Base-by-base conservation (phyloP, 2,329 filamentous ascomycete genomes). In the Fusarium luffae region DNA sequence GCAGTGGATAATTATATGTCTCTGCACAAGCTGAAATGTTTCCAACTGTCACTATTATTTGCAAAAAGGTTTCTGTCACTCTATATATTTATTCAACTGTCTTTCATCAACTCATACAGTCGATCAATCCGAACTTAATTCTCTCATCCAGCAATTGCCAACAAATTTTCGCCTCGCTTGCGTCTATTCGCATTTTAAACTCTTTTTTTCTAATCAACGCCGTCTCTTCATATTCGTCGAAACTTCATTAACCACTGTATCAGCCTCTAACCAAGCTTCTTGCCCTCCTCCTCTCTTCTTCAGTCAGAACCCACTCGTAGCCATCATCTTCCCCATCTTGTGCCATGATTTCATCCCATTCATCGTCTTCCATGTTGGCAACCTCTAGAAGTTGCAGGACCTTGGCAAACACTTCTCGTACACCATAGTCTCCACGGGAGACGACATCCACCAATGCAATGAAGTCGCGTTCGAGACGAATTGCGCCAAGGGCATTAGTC, bases 301-400 rank as follows among this genome's bases (percentile, higher is more conserved):
- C 85, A 62, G 85, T 90, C 68, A 94, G 74, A 47, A 90, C 86
- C 92, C 92, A 94, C 52, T 86, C 85, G 76, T 96, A 89, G 13
- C 88, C 91, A 51, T 88, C 90, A 14, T 71, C 68, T 49, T 89
- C 87, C 37, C 82, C 85, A 32, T 84, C 80, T 25, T 77, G 63
- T 42, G 85, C 81, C 9, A 79, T 76, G 41, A 94, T 80, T 79
- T 96, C 93, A 49, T 95, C 92, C 92, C 94, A 97, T 80, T 98
- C 95, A 61, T 98, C 94, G 34, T 96, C 93, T 77, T 98, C 94
- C 93, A 98, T 97, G 73, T 94, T 95, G 77, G 95, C 90, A 18
- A 97, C 89, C 84, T 97, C 89, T 60, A 92, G 88, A 74, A 97
- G 90, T 84, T 98, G 93, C 63, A 86, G 85, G 61, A 92, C 92